A percentile compares a stretch with the other conserved stretches of the same genome.
Evolutionary conservation across 352 stramenopile genomes (phyloP).

Genomic region (Phytophthora hybrid): DNA sequence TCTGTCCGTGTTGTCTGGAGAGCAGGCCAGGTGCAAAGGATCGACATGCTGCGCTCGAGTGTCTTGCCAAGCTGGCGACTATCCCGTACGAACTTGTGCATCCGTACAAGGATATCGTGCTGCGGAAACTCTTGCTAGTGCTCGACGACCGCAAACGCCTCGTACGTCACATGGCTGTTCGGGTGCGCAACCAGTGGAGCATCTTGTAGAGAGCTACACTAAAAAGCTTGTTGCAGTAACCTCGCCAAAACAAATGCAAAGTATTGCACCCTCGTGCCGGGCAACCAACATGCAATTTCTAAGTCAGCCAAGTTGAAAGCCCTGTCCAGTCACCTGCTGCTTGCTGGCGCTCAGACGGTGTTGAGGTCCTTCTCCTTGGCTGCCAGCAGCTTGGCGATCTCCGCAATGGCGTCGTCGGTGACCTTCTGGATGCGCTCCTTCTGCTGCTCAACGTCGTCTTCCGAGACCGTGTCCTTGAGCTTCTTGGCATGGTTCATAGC

Average conservation of each 20-base stretch:
- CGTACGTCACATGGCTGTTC: slow-evolving; percentile 86
- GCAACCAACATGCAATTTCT: slow-evolving; percentile 22
- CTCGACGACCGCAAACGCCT: slow-evolving; percentile 90
- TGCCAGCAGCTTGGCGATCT: slow-evolving; percentile 78
- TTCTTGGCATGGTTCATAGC: slow-evolving; percentile 87
- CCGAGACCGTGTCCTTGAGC: slow-evolving; percentile 80
- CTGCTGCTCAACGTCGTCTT: slow-evolving; percentile 80
- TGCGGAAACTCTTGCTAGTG: slow-evolving; percentile 74
- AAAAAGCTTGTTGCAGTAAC: slow-evolving; percentile 13
- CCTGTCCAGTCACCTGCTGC: not conserved
- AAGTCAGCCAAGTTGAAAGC: slow-evolving; percentile 11
- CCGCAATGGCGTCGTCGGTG: slow-evolving; percentile 72
- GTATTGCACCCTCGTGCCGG: slow-evolving; percentile 15
- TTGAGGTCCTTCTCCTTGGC: slow-evolving; percentile 85
- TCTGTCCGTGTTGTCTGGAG: slow-evolving; percentile 1
- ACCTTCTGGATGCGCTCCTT: slow-evolving; percentile 85
- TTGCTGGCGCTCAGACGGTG: slow-evolving; percentile 50
- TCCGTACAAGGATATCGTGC: slow-evolving; percentile 87
- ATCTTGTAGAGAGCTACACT: slow-evolving; percentile 71
- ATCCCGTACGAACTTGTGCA: slow-evolving; percentile 91
- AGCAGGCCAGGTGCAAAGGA: slow-evolving; percentile 70
- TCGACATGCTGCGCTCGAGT: slow-evolving; percentile 78
- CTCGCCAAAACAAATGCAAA: slow-evolving; percentile 23
- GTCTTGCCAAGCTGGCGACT: slow-evolving; percentile 75
- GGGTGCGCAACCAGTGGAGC: slow-evolving; percentile 92